Evolutionary conservation across 1,284 basidiomycete species (phyloP), one percentile per base, ranked within the genome.

Genomic region (Trametes sp.): DNA sequence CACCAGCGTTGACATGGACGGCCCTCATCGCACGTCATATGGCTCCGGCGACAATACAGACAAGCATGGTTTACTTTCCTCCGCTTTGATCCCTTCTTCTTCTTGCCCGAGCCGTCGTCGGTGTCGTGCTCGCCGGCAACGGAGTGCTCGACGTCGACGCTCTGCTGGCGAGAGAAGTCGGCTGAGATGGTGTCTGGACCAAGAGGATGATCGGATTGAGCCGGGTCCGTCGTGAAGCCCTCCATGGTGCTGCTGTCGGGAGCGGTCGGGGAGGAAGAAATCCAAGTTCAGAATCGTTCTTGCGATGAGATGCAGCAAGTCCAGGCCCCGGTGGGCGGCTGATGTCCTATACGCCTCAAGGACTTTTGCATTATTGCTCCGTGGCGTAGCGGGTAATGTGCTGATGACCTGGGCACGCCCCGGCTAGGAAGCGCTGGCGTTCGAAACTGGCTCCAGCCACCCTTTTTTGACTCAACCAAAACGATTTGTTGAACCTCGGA

Each of bases 11-110:
- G 91, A 76, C 94, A 96, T 5, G 94, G 95, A 50, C 94, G 81
- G 23, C 90, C 90, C 69, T 95, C 93, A 74, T 96, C 93, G 78
- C 94, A 96, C 10, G 93, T 95, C 94, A 96, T 94, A 85, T 95
- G 91, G 84, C 93, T 95, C 63, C 95, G 81, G 69, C 95, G 84
- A 78, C 95, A 98, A 78, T 97, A 98, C 54, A 98, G 83, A 75
- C 96, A 98, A 1, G 95, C 95, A 78, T 93, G 91, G 77, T 94
- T 95, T 62, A 93, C 91, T 75, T 94, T 94, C 60, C 91, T 80
- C 69, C 92, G 80, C 77, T 92, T 92, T 52, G 80, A 76, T 44
- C 66, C 68, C 57, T 75, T 75, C 66, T 74, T 75, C 69, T 69
- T 72, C 72, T 72, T 74, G 51, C 68, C 69, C 19, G 64, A 54